These are phyloP conservation scores for Entophlyctis luteolus DNA, from an alignment of 192 early-diverging fungal species.

Conservation along the genomic window DNA sequence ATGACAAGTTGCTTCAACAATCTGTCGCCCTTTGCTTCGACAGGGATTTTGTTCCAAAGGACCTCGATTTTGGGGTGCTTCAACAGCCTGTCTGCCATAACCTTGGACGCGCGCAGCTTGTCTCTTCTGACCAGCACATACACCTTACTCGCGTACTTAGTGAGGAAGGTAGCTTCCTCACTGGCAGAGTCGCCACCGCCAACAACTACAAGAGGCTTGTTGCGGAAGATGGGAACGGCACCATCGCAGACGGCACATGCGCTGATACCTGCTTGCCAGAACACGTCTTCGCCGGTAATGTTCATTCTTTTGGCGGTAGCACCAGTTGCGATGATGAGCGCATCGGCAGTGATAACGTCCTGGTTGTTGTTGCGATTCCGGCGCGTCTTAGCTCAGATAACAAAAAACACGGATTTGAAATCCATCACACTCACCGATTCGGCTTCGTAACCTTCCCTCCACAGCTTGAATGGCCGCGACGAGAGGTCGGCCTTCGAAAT, in stretches of 20 bases:
- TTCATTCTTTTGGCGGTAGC: conserved; percentile 89
- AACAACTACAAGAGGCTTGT: conserved; percentile 91
- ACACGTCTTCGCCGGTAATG: conserved; percentile 85
- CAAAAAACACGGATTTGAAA: no score
- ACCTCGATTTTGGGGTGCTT: conserved; percentile 89
- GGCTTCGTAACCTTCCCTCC: conserved; percentile 78
- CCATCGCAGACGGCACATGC: conserved; percentile 99
- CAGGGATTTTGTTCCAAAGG: conserved; percentile 82
- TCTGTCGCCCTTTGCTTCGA: conserved; percentile 84
- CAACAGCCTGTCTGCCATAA: conserved; percentile 86
- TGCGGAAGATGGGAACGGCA: conserved; percentile 93
- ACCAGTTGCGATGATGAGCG: conserved; percentile 93
- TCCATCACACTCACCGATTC: conserved; percentile 31
- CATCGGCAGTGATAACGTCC: conserved; percentile 71
- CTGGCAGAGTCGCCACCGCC: conserved; percentile 68
- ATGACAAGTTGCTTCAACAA: conserved; percentile 69
- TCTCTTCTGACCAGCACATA: conserved; percentile 92
- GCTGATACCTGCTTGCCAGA: conserved; percentile 99
- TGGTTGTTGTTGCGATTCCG: no score
- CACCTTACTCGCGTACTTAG: conserved; percentile 93
- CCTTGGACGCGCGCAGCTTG: conserved; percentile 91
- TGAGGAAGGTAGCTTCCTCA: conserved; percentile 95
- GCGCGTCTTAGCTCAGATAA: no score
- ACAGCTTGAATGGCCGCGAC: conserved; percentile 83
- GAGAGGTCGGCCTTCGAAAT: conserved; percentile 85